Conservation (phyloP, 139 green algal genomes). For the Diplosphaera chodatii region DNA sequence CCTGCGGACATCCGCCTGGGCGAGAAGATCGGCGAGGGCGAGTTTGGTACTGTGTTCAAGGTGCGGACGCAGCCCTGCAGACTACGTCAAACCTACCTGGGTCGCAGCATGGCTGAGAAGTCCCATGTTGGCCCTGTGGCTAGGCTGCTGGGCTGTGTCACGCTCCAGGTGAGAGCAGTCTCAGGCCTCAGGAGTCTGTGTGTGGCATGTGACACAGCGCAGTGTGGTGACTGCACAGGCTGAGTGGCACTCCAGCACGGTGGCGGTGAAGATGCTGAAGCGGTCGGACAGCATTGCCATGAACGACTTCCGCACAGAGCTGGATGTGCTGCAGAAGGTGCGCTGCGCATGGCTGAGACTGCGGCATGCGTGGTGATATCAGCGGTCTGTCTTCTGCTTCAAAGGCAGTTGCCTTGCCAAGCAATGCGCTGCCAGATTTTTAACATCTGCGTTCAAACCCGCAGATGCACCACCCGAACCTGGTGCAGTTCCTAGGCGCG, state of each 20-base stretch:
- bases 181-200: no score
- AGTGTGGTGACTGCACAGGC: constrained; percentile 17
- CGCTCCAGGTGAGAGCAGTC: no score
- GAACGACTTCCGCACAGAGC: constrained; percentile 49
- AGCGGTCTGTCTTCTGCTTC: no score
- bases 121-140: no score
- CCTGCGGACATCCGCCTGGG: constrained; percentile 61
- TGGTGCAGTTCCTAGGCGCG: constrained; percentile 76
- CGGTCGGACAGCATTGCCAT: constrained; percentile 69
- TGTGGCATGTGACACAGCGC: neutral
- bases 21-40: constrained; percentile 71
- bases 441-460: neutral
- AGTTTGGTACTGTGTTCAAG: constrained; percentile 85
- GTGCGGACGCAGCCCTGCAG: neutral
- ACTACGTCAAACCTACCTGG: no score
- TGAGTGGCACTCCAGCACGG: constrained; percentile 67
- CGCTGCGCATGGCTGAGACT: neutral
- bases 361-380: no score
- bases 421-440: neutral
- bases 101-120: no score
- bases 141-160: no score
- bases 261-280: constrained; percentile 87
- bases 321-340: constrained; percentile 35
- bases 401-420: no score
- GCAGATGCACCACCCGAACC: constrained; percentile 41